phyloP scores from a whole-genome alignment of 1,139 yeast genomes.

The Scheffersomyces segobiensis region DNA sequence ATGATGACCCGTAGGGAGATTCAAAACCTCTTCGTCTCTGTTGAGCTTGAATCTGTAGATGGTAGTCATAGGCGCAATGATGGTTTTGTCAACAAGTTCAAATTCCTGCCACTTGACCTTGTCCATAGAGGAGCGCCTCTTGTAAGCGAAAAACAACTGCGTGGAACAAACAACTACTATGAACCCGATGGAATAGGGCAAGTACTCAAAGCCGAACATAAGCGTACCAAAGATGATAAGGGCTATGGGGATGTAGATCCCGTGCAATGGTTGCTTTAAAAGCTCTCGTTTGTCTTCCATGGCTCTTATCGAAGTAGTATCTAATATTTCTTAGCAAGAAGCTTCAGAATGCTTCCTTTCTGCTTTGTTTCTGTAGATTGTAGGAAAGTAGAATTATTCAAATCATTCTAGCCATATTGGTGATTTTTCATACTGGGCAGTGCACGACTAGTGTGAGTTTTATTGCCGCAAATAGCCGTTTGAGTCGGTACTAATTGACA shows the following conservation, averaged over 20 bases:
- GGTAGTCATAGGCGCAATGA: constrained; percentile 67
- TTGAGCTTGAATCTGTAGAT: constrained; percentile 69
- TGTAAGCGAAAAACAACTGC: constrained; percentile 52
- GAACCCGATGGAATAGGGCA: constrained; percentile 51
- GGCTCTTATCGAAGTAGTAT: neutral
- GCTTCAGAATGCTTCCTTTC: neutral
- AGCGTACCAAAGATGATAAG: constrained; percentile 63
- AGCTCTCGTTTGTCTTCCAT: constrained; percentile 51
- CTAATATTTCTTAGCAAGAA: neutral
- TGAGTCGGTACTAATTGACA: neutral
- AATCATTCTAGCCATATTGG: neutral
- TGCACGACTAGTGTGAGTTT: neutral
- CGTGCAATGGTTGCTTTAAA: constrained; percentile 67
- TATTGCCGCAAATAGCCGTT: neutral
- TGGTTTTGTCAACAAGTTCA: constrained; percentile 70
- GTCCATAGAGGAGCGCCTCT: constrained; percentile 47
- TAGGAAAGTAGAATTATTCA: neutral
- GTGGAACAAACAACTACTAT: constrained; percentile 45
- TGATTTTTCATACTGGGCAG: neutral
- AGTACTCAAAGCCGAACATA: constrained; percentile 51
- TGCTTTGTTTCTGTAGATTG: neutral
- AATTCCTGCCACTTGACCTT: constrained; percentile 59
- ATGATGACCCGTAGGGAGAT: constrained; percentile 74
- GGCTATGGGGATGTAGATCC: constrained; percentile 66
- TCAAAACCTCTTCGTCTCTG: constrained; percentile 59